phyloP scores from a whole-genome alignment of 1,284 basidiomycete genomes.

The Leccinum variabile region DNA sequence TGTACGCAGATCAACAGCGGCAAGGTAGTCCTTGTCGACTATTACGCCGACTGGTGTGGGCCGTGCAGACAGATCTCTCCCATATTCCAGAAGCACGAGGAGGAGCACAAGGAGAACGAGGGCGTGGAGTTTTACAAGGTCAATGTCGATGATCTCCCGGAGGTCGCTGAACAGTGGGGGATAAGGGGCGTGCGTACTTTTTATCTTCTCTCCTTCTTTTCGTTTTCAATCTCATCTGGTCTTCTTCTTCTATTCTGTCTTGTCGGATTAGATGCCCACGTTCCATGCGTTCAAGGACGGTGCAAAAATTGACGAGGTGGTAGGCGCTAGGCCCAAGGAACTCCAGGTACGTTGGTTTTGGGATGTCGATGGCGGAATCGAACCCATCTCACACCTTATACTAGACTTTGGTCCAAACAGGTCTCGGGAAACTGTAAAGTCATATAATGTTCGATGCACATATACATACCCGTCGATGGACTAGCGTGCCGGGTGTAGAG shows the following conservation, averaged over 20 bases:
- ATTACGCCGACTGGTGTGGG: slow-evolving; percentile 58
- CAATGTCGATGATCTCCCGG: slow-evolving; percentile 51
- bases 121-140: slow-evolving; percentile 67
- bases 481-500: background rate
- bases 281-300: slow-evolving; percentile 70
- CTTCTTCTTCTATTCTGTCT: too few relatives aligned
- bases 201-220: background rate
- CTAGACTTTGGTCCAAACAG: background rate
- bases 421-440: background rate
- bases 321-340: slow-evolving; percentile 53
- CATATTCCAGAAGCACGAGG: slow-evolving; percentile 56
- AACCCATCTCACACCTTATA: background rate
- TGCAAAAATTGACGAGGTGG: slow-evolving; percentile 50
- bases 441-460: background rate
- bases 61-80: slow-evolving; percentile 73
- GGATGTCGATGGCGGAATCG: background rate
- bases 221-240: background rate
- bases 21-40: slow-evolving; percentile 56
- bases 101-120: slow-evolving; percentile 32
- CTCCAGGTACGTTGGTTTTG: slow-evolving; percentile 14
- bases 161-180: slow-evolving; percentile 46
- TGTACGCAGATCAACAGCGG: slow-evolving; percentile 25
- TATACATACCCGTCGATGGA: background rate
- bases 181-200: slow-evolving; percentile 49
- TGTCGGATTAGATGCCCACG: slow-evolving; percentile 60